Evolutionary conservation across 768 basidiomycete genomes (phyloP).

Genomic region (Auriscalpium microsporum): DNA sequence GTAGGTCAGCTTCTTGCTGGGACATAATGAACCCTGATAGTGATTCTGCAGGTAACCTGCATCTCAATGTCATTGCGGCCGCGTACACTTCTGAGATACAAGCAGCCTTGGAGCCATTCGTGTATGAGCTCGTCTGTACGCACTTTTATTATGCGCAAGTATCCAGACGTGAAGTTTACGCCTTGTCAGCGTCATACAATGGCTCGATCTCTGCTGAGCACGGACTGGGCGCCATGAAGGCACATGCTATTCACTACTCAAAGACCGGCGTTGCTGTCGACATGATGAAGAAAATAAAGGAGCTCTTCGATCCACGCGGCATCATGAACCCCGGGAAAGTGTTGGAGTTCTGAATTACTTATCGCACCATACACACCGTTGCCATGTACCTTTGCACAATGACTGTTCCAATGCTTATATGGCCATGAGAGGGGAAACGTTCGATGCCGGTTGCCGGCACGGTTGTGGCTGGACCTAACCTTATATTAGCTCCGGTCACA

Average conservation of each 20-base stretch:
- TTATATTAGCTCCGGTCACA: constrained; percentile 17
- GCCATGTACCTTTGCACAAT: not conserved
- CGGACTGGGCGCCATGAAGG: constrained; percentile 94
- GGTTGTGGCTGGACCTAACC: constrained; percentile 16
- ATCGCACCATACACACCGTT: not conserved
- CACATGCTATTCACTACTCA: constrained; percentile 80
- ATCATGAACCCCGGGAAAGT: constrained; percentile 94
- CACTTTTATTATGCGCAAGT: constrained; percentile 9
- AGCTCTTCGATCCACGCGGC: constrained; percentile 79
- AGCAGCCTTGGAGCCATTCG: constrained; percentile 84
- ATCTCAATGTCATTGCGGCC: constrained; percentile 83
- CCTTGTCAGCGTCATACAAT: constrained; percentile 50
- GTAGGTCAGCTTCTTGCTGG: constrained; percentile 35
- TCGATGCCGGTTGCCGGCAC: not conserved
- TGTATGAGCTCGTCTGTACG: constrained; percentile 85
- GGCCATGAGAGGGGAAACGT: not conserved
- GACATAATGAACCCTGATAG: not conserved
- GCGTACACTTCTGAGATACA: constrained; percentile 79
- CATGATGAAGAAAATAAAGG: constrained; percentile 86
- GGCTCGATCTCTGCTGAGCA: constrained; percentile 98
- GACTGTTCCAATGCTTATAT: not conserved
- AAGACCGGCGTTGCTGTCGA: constrained; percentile 73
- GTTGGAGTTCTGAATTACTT: constrained; percentile 23
- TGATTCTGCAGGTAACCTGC: constrained; percentile 66
- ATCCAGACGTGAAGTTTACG: constrained; percentile 1